phyloP scores from a whole-genome alignment of 2,329 filamentous ascomycete species.

The Cordyceps tenuipes region DNA sequence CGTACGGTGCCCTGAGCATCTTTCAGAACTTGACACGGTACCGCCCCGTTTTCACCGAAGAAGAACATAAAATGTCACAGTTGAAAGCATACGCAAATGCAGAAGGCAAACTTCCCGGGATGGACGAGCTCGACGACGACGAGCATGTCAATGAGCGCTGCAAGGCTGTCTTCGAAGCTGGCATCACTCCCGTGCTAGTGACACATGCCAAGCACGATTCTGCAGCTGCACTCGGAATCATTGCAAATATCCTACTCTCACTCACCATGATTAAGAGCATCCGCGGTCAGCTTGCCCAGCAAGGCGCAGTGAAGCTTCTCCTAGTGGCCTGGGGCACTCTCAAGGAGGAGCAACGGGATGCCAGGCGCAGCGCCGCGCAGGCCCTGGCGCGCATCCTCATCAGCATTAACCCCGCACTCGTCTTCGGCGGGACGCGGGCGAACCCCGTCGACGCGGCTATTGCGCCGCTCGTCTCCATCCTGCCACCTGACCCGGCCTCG shows the following conservation, averaged over 20 bases:
- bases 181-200: slow-evolving; percentile 68
- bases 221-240: slow-evolving; percentile 60
- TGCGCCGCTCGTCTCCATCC: slow-evolving; percentile 67
- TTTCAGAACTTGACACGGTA: slow-evolving; percentile 80
- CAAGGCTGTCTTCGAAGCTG: slow-evolving; percentile 68
- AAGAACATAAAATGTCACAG: slow-evolving; percentile 85
- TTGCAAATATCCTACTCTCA: slow-evolving; percentile 67
- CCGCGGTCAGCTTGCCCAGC: slow-evolving; percentile 76
- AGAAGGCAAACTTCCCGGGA: slow-evolving; percentile 53
- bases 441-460: slow-evolving; percentile 72
- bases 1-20: slow-evolving; percentile 81
- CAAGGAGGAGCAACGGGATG: slow-evolving; percentile 35
- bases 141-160: slow-evolving; percentile 69
- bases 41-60: slow-evolving; percentile 68
- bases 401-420: slow-evolving; percentile 72
- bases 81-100: slow-evolving; percentile 92
- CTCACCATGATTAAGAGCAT: slow-evolving; percentile 66
- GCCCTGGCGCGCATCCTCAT: slow-evolving; percentile 80
- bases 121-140: slow-evolving; percentile 66
- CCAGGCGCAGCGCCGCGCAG: slow-evolving; percentile 60
- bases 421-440: slow-evolving; percentile 72
- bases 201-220: slow-evolving; percentile 67
- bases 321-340: slow-evolving; percentile 61
- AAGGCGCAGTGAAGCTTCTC: slow-evolving; percentile 84
- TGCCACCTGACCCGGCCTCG: slow-evolving; percentile 54